A percentile compares a stretch with the other conserved stretches of the same genome.
Conservation (phyloP, 1,139 yeast species). For the Yamadazyma siamensis region DNA sequence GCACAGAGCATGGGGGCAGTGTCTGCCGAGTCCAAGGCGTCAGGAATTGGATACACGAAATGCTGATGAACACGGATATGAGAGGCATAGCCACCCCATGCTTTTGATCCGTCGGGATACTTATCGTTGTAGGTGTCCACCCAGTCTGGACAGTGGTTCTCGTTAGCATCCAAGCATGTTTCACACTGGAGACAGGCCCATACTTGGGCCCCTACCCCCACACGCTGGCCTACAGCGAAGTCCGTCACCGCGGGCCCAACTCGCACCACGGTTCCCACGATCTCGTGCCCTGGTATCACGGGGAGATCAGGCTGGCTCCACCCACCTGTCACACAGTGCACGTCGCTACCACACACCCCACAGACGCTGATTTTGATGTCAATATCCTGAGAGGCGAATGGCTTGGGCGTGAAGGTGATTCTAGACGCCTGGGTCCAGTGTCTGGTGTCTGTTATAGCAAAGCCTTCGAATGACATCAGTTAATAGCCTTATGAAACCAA, state of each 20-base stretch:
- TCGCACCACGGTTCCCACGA: constrained; percentile 42
- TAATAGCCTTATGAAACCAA: too few species aligned
- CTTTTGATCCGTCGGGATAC: constrained; percentile 43
- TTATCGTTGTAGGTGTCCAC: constrained; percentile 35
- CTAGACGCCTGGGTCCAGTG: constrained; percentile 37
- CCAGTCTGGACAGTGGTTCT: constrained; percentile 43
- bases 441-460: constrained; percentile 32
- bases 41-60: constrained; percentile 49
- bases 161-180: constrained; percentile 39
- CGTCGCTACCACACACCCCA: constrained; percentile 42
- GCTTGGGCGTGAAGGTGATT: constrained; percentile 31
- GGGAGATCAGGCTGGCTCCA: constrained; percentile 34
- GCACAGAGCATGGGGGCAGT: constrained; percentile 69
- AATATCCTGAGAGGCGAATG: constrained; percentile 29
- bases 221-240: constrained; percentile 42
- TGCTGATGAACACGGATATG: constrained; percentile 47
- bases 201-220: constrained; percentile 52
- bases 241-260: constrained; percentile 33
- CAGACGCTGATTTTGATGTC: constrained; percentile 33
- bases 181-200: constrained; percentile 43
- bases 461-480: constrained; percentile 48
- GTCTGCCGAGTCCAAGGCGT: constrained; percentile 31
- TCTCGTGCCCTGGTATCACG: constrained; percentile 36
- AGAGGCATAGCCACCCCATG: constrained; percentile 55
- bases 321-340: constrained; percentile 38